Base-by-base conservation (phyloP, 2,329 filamentous ascomycete genomes). In the Emmonsiellopsis sp. region DNA sequence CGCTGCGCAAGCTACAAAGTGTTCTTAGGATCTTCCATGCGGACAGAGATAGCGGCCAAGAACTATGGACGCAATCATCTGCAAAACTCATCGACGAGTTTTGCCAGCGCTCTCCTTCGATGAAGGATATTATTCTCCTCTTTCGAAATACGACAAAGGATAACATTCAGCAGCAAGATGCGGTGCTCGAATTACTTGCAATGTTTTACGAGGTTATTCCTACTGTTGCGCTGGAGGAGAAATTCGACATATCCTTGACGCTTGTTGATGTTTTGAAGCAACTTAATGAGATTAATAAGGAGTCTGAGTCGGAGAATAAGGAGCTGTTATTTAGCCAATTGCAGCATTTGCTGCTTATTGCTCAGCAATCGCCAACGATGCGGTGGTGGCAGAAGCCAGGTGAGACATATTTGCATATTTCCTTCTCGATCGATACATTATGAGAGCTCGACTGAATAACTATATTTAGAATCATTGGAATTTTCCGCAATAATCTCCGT, bases 121-220 rank as follows among this genome's bases (percentile, higher is more conserved):
- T 95, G 68, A 92, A 91, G 61, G 86, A 93, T 60, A 76, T 94
- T 35, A 83, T 94, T 50, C 76, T 80, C 20, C 79, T 84, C 13
- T 93, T 93, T 66, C 84, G 86, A 57, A 78, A 81, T 54, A 83
- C 87, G 26, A 72, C 81, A 0, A 79, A 82, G 42, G 81, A 84
- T 16, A 85, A 92, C 57, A 70, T 86, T 32, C 76, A 94, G 56
- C 88, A 91, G 63, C 81, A 86, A 55, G 87, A 94, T 63, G 84
- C 88, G 20, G 78, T 85, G n/a, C 86, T 86, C 55, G 85, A 87
- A 59, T 73, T 96, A 16, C 71, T 98, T 40, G 79, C 83, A 13
- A 77, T 91, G n/a, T 97, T 94, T 70, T 94, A 94, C 66, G 84
- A 91, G 65, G 78, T 87, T 2, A 79, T 89, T 7, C 91, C 93